Base-by-base conservation (phyloP, 169 alveolate species). In the Eimeria maxima region DNA sequence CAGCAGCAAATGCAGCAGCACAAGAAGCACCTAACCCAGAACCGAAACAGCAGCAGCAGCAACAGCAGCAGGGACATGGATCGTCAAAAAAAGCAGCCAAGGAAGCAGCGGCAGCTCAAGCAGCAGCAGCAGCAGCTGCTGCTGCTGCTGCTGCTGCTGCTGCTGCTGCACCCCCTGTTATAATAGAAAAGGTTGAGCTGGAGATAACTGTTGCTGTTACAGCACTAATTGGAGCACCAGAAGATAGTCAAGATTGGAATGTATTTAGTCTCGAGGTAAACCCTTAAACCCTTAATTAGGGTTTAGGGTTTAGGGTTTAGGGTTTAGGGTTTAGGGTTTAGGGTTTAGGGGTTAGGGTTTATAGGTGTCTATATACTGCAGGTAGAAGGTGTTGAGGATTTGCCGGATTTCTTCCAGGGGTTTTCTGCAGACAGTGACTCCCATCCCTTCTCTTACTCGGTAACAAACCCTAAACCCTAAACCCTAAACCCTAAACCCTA, bases 191-290 rank as follows among this genome's bases (percentile, higher is more conserved):
- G 0, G 57, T 47, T n/a, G 33, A 27, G 20, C 60, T 50, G 6
- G 86, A 47, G n/a, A 10, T 90, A 24, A 11, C 60, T 4, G 3
- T 90, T 29, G 60, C n/a, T 6, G 71, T 87, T 6, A 47, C 95
- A 8, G 69, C 73, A 27, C 8, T 50, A 22, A 71, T 90, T 2
- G 87, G 95, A 10, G 47, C 55, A 47, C 95, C 95, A 14, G 95
- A 90, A 71, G 95, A 90, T 69, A 27, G 29, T 18, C 87, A 67
- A 45, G 95, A 90, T 73, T 90, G 95, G 95, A 90, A 90, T n/a
- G 78, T 90, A 6, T 90, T 90, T 73, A 53, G 88, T 5, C 76
- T 90, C 29, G 11, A 24, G 24, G 95, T 90, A 45, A 20, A 71
- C 10, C 20, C 22, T 45, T 90, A 45, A 20, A 71, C 10, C 20